These are phyloP conservation scores for Trichoderma oligosporum DNA, from an alignment of 2,329 filamentous ascomycete species.

Conservation along the genomic window DNA sequence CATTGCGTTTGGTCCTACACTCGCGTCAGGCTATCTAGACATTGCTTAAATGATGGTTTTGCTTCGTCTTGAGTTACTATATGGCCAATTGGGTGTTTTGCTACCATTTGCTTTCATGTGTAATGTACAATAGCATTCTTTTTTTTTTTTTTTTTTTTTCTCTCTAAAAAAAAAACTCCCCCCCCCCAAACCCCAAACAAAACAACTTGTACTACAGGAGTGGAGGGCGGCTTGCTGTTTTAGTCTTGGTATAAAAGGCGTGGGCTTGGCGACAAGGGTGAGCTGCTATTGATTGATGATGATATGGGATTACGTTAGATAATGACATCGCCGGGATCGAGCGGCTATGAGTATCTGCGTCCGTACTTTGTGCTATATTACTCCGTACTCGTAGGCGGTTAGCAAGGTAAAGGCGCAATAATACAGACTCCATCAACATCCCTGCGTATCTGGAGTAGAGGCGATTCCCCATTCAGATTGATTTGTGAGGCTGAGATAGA, in stretches of 20 bases:
- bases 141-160: not conserved
- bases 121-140: not conserved
- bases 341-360: not conserved
- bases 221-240: not conserved
- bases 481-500: constrained; percentile 13
- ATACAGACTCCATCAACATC: not conserved
- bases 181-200: too few relatives aligned
- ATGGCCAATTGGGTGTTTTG: too few relatives aligned
- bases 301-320: not conserved
- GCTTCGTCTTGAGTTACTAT: not conserved
- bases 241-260: not conserved
- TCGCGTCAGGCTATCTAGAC: constrained; percentile 37
- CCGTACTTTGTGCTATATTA: not conserved
- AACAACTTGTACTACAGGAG: not conserved
- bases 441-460: not conserved
- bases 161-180: too few relatives aligned
- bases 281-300: not conserved
- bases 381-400: too few relatives aligned
- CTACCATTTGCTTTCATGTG: not conserved
- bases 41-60: constrained; percentile 20
- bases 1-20: constrained; percentile 32
- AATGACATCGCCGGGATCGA: not conserved
- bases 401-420: not conserved
- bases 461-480: not conserved
- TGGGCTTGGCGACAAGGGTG: not conserved